Base-by-base conservation (phyloP, 2,329 filamentous ascomycete genomes). In the Podosphaera fusca region DNA sequence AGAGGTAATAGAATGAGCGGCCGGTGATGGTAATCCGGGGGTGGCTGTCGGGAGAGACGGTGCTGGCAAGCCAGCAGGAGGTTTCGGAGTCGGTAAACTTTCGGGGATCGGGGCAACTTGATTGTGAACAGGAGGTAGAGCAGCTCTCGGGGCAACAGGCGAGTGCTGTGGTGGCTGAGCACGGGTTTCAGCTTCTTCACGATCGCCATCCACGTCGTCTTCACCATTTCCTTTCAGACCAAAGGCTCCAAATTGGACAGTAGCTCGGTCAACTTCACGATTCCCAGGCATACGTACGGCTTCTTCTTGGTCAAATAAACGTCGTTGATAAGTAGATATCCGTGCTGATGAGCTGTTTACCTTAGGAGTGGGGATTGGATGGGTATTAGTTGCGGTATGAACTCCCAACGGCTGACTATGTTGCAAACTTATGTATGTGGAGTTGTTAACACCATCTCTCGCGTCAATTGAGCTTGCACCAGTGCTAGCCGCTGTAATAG, bases 221-320 rank as follows among this genome's bases (percentile, higher is more conserved):
- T 89, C 85, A 59, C 71, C 67, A 59, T 79, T 78, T 56, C 82
- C 88, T 67, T 86, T 89, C 65, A 98, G 71, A 67, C 84, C 94
- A 75, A 98, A 87, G 69, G 89, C 94, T 61, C 92, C 92, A 69
- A 98, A 98, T 68, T 96, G 90, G 54, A 98, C 88, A 55, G 89
- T 85, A 62, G 90, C 81, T 64, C 88, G 83, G 68, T 96, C 90
- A 34, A 98, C 85, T 56, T 92, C 89, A 63, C 92, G 88, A 73
- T 95, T 95, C 59, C 87, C 88, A 51, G 92, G 92, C 90, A 98
- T 95, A 62, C 95, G 88, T 46, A 98, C 92, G 59, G 92, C 87
- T 72, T 98, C 92, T 70, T 95, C 89, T 68, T 98, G 92, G 65
- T 96, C 89, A 66, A 94, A 76, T 56, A 95, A 78, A 65, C 87